These are phyloP conservation scores for Scutellaria barbata DNA, from an alignment of 257 asterid genomes.

Conservation along the genomic window DNA sequence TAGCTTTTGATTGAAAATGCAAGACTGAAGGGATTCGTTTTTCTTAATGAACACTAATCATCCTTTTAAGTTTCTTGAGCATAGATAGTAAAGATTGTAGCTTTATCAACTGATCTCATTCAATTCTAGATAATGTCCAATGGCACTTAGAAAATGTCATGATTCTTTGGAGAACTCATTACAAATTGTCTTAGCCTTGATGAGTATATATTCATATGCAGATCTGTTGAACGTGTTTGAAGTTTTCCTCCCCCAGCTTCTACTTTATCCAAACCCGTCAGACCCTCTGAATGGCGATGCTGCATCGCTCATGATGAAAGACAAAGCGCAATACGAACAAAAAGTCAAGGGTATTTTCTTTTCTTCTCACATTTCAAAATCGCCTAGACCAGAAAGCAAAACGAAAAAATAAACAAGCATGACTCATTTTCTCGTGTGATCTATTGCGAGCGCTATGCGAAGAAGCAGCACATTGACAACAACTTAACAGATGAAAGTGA, in stretches of 20 bases:
- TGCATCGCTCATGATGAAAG: slow-evolving; percentile 93
- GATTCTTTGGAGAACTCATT: neutral
- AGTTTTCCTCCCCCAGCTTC: slow-evolving; percentile 94
- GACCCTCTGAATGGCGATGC: slow-evolving; percentile 94
- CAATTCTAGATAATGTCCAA: too few relatives aligned
- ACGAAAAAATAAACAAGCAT: too few relatives aligned
- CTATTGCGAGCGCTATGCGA: slow-evolving; percentile 79
- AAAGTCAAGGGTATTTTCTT: slow-evolving; percentile 74
- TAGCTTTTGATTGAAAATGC: slow-evolving; percentile 19
- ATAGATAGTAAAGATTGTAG: too few relatives aligned
- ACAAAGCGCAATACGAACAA: slow-evolving; percentile 70
- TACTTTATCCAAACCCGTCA: slow-evolving; percentile 88
- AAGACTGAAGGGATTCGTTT: neutral
- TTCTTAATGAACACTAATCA: too few relatives aligned
- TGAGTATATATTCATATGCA: slow-evolving; percentile 44
- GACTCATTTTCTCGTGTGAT: slow-evolving; percentile 1
- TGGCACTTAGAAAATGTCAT: neutral
- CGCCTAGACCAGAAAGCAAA: too few relatives aligned
- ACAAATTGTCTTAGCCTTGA: neutral
- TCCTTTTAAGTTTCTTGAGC: too few relatives aligned
- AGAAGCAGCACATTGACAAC: slow-evolving; percentile 60
- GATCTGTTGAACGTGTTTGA: slow-evolving; percentile 89
- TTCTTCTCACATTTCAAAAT: too few relatives aligned
- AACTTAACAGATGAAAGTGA: slow-evolving; percentile 45
- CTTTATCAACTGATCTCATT: too few relatives aligned